Percentiles rank a stretch among this genome's conserved stretches.
Evolutionary conservation across 257 asterid species (phyloP).

Genomic region (Solanum neorickii): DNA sequence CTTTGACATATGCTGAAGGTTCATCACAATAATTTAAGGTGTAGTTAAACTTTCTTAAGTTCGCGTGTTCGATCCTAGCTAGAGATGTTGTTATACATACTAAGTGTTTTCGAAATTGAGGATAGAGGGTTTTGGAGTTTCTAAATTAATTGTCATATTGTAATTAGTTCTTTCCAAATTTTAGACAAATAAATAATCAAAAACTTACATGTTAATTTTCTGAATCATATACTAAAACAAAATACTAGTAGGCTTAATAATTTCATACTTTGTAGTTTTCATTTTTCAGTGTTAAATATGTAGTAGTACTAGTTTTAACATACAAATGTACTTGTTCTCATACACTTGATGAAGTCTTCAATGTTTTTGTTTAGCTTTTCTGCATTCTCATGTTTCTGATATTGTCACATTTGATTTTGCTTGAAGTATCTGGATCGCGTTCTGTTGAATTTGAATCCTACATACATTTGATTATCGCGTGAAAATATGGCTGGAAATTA

Average conservation of each 20-base stretch:
- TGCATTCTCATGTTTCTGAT: neutral
- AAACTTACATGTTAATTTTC: neutral
- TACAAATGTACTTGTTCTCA: neutral
- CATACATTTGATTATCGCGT: neutral
- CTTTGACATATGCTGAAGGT: neutral
- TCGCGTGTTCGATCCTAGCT: neutral
- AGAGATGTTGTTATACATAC: neutral
- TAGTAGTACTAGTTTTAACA: neutral
- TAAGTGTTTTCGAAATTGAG: neutral
- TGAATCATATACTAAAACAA: neutral
- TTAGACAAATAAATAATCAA: neutral
- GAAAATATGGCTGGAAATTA: slow-evolving; percentile 31
- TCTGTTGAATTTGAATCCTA: neutral
- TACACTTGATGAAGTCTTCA: neutral
- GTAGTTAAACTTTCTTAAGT: neutral
- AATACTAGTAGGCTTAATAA: neutral
- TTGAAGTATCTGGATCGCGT: neutral
- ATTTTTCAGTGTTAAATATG: neutral
- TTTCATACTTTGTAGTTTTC: neutral
- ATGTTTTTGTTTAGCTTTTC: neutral
- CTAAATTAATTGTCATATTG: neutral
- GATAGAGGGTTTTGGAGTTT: neutral
- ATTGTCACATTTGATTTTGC: neutral
- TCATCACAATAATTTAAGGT: neutral
- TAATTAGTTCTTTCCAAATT: neutral